phyloP scores from a whole-genome alignment of 805 yeast genomes.

The Pichia cephalocereana region DNA sequence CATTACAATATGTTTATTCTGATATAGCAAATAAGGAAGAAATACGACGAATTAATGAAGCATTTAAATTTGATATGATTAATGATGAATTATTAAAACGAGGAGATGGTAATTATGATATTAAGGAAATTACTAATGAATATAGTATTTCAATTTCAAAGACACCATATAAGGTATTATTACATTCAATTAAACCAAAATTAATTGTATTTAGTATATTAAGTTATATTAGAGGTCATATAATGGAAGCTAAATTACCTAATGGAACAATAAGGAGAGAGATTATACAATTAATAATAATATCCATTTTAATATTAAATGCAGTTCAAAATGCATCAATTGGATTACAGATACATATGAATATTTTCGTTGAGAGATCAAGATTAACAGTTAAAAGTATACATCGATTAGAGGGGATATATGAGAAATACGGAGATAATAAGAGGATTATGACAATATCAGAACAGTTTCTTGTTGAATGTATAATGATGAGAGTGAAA shows the following conservation, averaged over 20 bases:
- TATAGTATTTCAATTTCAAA: not conserved
- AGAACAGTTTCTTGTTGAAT: not conserved
- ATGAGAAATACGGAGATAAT: too few species aligned
- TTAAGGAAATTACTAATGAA: not conserved
- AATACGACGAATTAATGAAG: not conserved
- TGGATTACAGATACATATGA: not conserved
- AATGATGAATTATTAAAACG: not conserved
- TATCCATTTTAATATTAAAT: slow-evolving; percentile 3
- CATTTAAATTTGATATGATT: slow-evolving; percentile 7
- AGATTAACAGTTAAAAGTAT: too few species aligned
- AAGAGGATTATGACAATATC: too few species aligned
- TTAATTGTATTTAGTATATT: slow-evolving; percentile 1
- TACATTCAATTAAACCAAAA: slow-evolving; percentile 6
- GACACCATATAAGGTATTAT: slow-evolving; percentile 4
- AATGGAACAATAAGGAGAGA: not conserved
- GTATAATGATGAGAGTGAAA: not conserved
- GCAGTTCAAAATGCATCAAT: slow-evolving; percentile 1
- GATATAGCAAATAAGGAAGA: not conserved
- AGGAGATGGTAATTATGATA: not conserved
- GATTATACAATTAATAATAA: not conserved
- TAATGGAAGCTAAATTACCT: not conserved
- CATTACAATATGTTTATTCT: too few species aligned
- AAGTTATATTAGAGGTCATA: not conserved
- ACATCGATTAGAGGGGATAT: too few species aligned
- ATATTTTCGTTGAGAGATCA: too few species aligned